phyloP scores from a whole-genome alignment of 2,329 filamentous ascomycete species.

The Curvularia sp. region DNA sequence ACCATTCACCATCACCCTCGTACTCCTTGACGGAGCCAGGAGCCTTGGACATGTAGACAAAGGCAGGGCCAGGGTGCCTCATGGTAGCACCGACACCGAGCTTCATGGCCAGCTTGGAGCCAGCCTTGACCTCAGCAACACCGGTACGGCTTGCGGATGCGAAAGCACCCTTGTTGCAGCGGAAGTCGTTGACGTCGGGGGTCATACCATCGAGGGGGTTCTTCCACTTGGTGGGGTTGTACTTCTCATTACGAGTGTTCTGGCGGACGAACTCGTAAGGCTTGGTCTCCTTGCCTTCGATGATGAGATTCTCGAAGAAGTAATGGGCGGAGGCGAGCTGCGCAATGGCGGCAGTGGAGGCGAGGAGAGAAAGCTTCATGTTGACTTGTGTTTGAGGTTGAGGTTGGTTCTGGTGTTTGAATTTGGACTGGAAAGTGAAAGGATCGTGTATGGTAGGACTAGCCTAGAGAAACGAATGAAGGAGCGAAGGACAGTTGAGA shows the following conservation, averaged over 20 bases:
- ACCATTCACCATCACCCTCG: conserved; percentile 37
- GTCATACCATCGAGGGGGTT: conserved; percentile 32
- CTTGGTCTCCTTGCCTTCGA: conserved; percentile 27
- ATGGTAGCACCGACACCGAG: conserved; percentile 29
- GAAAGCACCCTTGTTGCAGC: conserved; percentile 36
- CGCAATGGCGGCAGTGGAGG: conserved; percentile 18
- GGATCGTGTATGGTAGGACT: conserved; percentile 12
- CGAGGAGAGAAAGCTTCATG: conserved; percentile 34
- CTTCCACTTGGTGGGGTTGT: conserved; percentile 36
- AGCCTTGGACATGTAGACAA: conserved; percentile 39
- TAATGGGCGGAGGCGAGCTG: conserved; percentile 34
- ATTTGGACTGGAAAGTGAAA: conserved; percentile 7
- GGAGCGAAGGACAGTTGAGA: conserved; percentile 11
- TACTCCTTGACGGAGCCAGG: conserved; percentile 26
- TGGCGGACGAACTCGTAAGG: conserved; percentile 34
- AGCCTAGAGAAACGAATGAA: conserved; percentile 17
- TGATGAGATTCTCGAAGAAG: conserved; percentile 32
- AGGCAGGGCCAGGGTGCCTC: conserved; percentile 29
- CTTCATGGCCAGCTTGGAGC: conserved; percentile 26
- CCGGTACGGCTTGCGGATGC: conserved; percentile 19
- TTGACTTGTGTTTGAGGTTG: conserved; percentile 10
- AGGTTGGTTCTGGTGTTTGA: background rate
- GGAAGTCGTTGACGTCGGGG: conserved; percentile 31
- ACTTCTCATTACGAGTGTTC: conserved; percentile 30
- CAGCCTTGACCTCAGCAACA: conserved; percentile 25